These are phyloP conservation scores for Populus hybrid DNA, from an alignment of 441 rosid genomes.

Conservation along the genomic window DNA sequence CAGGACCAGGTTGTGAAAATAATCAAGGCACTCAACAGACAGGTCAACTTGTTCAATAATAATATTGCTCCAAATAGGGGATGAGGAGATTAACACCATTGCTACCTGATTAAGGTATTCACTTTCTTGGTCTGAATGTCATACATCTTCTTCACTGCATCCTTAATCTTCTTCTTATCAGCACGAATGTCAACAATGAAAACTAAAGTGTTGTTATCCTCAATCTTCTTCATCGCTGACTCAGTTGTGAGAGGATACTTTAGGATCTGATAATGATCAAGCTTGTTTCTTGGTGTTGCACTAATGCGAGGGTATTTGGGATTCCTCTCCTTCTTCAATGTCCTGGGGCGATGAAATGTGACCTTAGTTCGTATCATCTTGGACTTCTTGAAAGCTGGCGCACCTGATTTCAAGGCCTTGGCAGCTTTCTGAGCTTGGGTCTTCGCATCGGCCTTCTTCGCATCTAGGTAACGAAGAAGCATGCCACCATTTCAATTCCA, in stretches of 20 bases:
- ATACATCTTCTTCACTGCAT: slow-evolving; percentile 94
- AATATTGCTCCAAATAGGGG: neutral
- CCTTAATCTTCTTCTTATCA: slow-evolving; percentile 92
- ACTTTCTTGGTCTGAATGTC: slow-evolving; percentile 95
- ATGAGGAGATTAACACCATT: neutral
- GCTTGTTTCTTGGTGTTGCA: slow-evolving; percentile 74
- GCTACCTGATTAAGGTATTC: slow-evolving; percentile 88
- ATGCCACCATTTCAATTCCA: neutral
- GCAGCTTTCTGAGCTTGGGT: slow-evolving; percentile 88
- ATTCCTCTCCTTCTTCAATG: slow-evolving; percentile 61
- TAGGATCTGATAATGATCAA: slow-evolving; percentile 74
- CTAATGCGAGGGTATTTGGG: slow-evolving; percentile 74
- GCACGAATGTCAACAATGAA: slow-evolving; percentile 95
- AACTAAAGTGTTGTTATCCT: slow-evolving; percentile 93
- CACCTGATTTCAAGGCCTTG: slow-evolving; percentile 80
- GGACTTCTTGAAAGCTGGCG: slow-evolving; percentile 54
- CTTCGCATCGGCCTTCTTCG: slow-evolving; percentile 75
- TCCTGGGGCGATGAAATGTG: slow-evolving; percentile 88
- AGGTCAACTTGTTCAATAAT: neutral
- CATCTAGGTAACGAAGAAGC: neutral
- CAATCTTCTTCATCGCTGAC: slow-evolving; percentile 90
- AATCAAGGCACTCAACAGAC: neutral
- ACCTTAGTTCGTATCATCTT: slow-evolving; percentile 81
- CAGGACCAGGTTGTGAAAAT: neutral
- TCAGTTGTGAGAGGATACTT: slow-evolving; percentile 83